phyloP scores from a whole-genome alignment of 768 basidiomycete genomes.

The Suillus variegatus region DNA sequence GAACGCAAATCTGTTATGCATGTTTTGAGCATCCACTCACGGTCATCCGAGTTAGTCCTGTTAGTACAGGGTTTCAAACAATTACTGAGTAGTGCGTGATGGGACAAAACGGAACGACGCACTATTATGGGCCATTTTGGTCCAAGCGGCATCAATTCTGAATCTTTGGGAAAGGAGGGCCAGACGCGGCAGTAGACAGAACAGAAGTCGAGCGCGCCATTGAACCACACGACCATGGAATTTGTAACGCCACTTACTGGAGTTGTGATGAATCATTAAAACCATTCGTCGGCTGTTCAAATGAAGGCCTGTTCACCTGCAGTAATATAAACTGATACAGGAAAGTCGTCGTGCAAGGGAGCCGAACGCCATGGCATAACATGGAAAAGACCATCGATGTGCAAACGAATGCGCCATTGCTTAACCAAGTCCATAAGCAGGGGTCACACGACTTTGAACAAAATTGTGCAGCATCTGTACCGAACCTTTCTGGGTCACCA shows the following conservation, averaged over 20 bases:
- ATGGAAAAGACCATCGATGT: background rate
- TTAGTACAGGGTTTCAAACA: background rate
- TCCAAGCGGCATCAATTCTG: conserved; percentile 14
- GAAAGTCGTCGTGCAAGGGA: too few species aligned
- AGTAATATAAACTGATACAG: too few species aligned
- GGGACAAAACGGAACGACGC: background rate
- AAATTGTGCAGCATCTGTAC: background rate
- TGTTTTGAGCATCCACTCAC: conserved; percentile 4
- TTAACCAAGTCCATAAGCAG: conserved; percentile 4
- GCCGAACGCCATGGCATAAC: too few species aligned
- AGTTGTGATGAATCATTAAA: too few species aligned
- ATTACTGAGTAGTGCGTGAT: background rate
- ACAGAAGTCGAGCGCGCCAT: too few species aligned
- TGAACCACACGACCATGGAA: too few species aligned
- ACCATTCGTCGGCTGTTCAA: too few species aligned
- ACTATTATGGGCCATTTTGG: conserved; percentile 10
- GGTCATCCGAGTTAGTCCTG: conserved; percentile 4
- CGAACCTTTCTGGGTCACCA: background rate
- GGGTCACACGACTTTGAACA: background rate
- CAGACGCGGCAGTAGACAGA: too few species aligned
- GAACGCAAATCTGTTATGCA: background rate
- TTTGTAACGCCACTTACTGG: too few species aligned
- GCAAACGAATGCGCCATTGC: background rate
- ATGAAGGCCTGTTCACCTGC: too few species aligned
- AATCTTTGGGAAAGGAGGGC: background rate